These are phyloP conservation scores for Kalaharituber pfeilii DNA, from an alignment of 2,329 filamentous ascomycete genomes.

Conservation along the genomic window DNA sequence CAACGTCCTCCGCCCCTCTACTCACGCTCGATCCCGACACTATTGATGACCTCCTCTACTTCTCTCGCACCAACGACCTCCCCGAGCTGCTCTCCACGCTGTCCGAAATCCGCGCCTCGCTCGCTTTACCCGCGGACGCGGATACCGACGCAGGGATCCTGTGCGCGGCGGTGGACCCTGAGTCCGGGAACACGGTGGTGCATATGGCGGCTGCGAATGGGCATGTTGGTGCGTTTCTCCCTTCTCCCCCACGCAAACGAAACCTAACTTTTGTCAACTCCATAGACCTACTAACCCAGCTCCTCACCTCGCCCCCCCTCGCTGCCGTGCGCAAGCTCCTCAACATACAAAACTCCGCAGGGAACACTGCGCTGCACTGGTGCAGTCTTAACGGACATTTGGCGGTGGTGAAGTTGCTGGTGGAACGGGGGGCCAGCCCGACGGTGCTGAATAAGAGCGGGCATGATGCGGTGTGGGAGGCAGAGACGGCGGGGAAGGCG, in stretches of 20 bases:
- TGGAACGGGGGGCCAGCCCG: constrained; percentile 57
- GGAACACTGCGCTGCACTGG: constrained; percentile 90
- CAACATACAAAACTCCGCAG: constrained; percentile 52
- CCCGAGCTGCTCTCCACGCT: constrained; percentile 37
- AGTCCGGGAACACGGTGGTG: constrained; percentile 59
- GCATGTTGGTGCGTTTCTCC: constrained; percentile 43
- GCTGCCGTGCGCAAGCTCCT: constrained; percentile 22
- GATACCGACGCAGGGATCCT: constrained; percentile 46
- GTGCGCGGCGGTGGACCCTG: constrained; percentile 50
- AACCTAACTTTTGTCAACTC: background rate
- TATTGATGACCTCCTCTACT: constrained; percentile 83
- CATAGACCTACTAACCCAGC: background rate
- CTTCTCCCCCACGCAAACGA: constrained; percentile 3
- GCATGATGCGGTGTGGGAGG: constrained; percentile 60
- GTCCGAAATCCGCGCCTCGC: constrained; percentile 41
- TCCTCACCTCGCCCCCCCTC: background rate
- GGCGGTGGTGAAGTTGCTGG: constrained; percentile 56
- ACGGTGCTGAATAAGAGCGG: constrained; percentile 66
- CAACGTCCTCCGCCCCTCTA: background rate
- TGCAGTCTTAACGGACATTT: constrained; percentile 79
- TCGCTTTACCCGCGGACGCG: constrained; percentile 39
- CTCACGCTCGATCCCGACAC: constrained; percentile 46
- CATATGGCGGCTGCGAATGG: constrained; percentile 93
- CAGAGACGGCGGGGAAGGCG: constrained; percentile 50
- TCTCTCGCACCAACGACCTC: constrained; percentile 60